Evolutionary conservation across 116 monocot genomes (phyloP).

Genomic region (Cymodocea nodosa): DNA sequence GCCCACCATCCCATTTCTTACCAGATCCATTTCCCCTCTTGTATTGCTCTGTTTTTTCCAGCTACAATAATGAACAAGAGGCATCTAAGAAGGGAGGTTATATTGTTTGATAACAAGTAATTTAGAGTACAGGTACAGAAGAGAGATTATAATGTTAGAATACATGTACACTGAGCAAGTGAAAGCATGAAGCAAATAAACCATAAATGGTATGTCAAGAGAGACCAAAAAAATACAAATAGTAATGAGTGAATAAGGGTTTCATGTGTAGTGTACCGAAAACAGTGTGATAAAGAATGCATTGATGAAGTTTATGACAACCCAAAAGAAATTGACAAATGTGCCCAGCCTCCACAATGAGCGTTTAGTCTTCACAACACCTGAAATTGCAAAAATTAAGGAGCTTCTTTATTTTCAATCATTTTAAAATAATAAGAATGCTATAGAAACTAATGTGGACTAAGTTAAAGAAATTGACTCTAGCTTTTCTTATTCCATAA

Average conservation of each 20-base stretch:
- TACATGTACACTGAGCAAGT: not conserved
- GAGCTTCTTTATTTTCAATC: not conserved
- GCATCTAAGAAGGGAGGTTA: not conserved
- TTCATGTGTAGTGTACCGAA: conserved; percentile 48
- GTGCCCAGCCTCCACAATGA: conserved; percentile 74
- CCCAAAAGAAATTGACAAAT: conserved; percentile 54
- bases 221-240: not conserved
- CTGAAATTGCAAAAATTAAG: conserved; percentile 20
- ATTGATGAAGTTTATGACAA: conserved; percentile 41
- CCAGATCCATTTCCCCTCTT: conserved; percentile 45
- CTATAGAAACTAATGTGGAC: too few species aligned
- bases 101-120: too few species aligned
- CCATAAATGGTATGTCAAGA: too few species aligned
- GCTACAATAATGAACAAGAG: conserved; percentile 18
- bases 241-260: not conserved
- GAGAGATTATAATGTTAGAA: too few species aligned
- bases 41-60: conserved; percentile 57
- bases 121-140: too few species aligned
- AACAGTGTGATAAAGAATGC: conserved; percentile 80
- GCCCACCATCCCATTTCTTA: conserved; percentile 90
- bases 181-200: too few species aligned
- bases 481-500: too few species aligned
- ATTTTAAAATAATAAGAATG: too few species aligned
- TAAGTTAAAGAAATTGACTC: too few species aligned
- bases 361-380: conserved; percentile 65